Conservation (phyloP, 441 rosid genomes). For the Macaranga tanarius region DNA sequence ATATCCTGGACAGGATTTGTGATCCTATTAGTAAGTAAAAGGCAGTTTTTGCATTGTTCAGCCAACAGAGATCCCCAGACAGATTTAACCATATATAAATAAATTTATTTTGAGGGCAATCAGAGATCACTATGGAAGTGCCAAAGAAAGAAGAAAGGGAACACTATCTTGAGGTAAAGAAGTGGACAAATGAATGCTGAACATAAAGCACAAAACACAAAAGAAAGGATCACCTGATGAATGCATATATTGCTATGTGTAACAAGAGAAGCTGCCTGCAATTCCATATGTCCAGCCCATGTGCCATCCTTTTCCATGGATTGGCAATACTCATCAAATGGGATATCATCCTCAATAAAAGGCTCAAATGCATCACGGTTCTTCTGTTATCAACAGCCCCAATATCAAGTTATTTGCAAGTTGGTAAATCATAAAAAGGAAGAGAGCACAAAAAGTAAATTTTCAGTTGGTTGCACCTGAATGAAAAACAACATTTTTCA, state of each 20-base stretch:
- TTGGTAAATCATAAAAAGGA: conserved; percentile 14
- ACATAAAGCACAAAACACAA: neutral
- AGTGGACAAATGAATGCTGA: neutral
- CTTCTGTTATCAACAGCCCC: conserved; percentile 46
- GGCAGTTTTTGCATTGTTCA: neutral
- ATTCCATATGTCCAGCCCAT: conserved; percentile 98
- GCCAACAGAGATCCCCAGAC: neutral
- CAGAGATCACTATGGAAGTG: neutral
- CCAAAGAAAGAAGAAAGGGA: conserved; percentile 4
- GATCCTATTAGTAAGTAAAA: neutral
- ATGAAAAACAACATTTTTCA: neutral
- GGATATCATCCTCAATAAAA: conserved; percentile 89
- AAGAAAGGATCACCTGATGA: conserved; percentile 54
- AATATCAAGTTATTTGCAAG: conserved; percentile 22
- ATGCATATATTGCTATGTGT: conserved; percentile 76
- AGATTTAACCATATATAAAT: neutral
- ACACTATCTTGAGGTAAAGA: conserved; percentile 1
- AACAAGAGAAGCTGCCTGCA: conserved; percentile 94
- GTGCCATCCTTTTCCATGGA: conserved; percentile 85
- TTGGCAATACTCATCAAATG: conserved; percentile 80
- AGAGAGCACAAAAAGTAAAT: neutral
- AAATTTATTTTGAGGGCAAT: neutral
- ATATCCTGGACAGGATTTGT: neutral
- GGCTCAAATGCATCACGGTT: conserved; percentile 82
- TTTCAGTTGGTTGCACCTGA: conserved; percentile 2